Evolutionary conservation across 257 asterid genomes (phyloP).

Genomic region (Solanum gracilifrons): DNA sequence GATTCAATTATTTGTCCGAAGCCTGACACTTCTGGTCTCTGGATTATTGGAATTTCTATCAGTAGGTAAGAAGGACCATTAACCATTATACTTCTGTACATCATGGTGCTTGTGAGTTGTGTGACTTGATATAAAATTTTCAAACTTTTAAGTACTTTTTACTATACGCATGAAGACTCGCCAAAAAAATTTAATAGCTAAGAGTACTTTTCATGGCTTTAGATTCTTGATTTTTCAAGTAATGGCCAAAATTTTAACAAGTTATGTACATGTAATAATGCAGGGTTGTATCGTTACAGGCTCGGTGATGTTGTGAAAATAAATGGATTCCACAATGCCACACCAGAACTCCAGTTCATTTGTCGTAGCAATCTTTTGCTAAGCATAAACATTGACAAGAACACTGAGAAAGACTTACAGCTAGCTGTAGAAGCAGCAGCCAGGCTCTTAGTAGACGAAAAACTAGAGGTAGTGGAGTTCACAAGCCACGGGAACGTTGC

Average conservation of each 20-base stretch:
- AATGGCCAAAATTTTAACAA: neutral
- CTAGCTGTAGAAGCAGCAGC: constrained; percentile 72
- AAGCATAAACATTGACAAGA: constrained; percentile 83
- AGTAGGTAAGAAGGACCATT: neutral
- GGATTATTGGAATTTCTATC: neutral
- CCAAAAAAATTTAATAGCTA: neutral
- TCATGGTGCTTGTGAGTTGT: neutral
- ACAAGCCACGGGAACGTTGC: constrained; percentile 58
- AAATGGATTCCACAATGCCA: constrained; percentile 68
- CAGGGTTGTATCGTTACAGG: constrained; percentile 86
- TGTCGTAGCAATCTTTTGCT: constrained; percentile 85
- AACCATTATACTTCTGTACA: neutral
- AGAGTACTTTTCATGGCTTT: neutral
- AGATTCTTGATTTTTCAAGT: neutral
- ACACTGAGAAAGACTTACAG: constrained; percentile 86
- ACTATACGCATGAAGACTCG: neutral
- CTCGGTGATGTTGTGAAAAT: constrained; percentile 87
- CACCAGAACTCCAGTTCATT: constrained; percentile 79
- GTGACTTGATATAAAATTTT: neutral
- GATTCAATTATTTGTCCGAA: neutral
- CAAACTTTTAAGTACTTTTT: neutral
- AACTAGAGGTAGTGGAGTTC: constrained; percentile 75
- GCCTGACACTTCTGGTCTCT: neutral
- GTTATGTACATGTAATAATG: neutral
- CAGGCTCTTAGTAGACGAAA: constrained; percentile 37